phyloP scores from a whole-genome alignment of 805 yeast genomes.

The Yamadazyma tumulicola region DNA sequence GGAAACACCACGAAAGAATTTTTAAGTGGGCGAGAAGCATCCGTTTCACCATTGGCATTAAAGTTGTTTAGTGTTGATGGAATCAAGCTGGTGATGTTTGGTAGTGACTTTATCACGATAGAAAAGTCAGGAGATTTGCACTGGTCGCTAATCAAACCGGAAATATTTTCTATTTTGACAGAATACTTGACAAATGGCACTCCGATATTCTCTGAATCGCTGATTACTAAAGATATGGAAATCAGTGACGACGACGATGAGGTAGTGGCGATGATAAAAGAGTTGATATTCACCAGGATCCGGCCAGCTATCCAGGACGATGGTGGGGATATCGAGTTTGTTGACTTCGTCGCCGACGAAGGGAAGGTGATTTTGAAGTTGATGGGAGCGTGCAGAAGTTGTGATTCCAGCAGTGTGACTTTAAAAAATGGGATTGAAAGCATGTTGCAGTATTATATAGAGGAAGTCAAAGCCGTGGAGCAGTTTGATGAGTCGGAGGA shows the following conservation, averaged over 20 bases:
- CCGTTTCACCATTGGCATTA: constrained; percentile 70
- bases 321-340: constrained; percentile 72
- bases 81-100: constrained; percentile 71
- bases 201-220: constrained; percentile 45
- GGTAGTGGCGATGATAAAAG: constrained; percentile 63
- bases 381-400: constrained; percentile 71
- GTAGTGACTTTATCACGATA: constrained; percentile 78
- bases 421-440: constrained; percentile 66
- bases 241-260: constrained; percentile 64
- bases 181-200: constrained; percentile 54
- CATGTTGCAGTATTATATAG: constrained; percentile 67
- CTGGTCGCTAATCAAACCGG: constrained; percentile 66
- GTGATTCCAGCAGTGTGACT: constrained; percentile 64
- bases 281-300: constrained; percentile 63
- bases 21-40: constrained; percentile 71
- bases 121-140: constrained; percentile 56
- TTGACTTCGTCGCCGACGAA: constrained; percentile 47
- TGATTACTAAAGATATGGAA: constrained; percentile 35
- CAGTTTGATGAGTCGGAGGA: constrained; percentile 35
- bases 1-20: constrained; percentile 71
- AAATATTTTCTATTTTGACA: constrained; percentile 56
- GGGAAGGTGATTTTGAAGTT: constrained; percentile 59
- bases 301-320: constrained; percentile 75
- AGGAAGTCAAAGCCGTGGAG: constrained; percentile 59
- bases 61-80: constrained; percentile 76